Conservation (phyloP, 306 rosid species). For the Begonia peltatifolia region DNA sequence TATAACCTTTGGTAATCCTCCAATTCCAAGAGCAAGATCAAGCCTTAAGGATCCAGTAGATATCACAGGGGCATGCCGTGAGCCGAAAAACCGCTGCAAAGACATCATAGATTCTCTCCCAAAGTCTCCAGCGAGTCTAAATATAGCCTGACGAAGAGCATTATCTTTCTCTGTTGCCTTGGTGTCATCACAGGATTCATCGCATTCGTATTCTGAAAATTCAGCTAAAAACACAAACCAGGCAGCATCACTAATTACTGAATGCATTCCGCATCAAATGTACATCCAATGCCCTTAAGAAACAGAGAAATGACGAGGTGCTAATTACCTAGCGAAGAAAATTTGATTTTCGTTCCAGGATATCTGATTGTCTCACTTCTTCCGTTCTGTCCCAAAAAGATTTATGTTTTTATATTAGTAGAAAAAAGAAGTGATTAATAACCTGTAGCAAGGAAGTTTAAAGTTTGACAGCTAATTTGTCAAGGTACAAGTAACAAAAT, state of each 20-base stretch:
- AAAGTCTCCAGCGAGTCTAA: conserved; percentile 51
- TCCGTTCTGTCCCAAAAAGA: conserved; percentile 28
- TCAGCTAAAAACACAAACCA: conserved; percentile 19
- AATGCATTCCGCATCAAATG: not conserved
- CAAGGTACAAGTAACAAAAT: too few species aligned
- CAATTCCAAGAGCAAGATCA: conserved; percentile 72
- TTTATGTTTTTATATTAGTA: not conserved
- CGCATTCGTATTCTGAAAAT: conserved; percentile 41
- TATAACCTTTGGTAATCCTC: conserved; percentile 76
- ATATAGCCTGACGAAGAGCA: conserved; percentile 49
- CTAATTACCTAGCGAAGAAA: conserved; percentile 38
- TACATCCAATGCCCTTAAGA: not conserved
- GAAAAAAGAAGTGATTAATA: not conserved
- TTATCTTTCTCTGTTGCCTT: conserved; percentile 44
- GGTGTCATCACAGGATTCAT: conserved; percentile 33
- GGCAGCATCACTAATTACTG: not conserved
- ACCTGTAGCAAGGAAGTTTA: too few species aligned
- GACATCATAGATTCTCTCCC: conserved; percentile 52
- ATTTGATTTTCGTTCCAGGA: conserved; percentile 16
- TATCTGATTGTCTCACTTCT: conserved; percentile 18
- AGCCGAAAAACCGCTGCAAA: conserved; percentile 34
- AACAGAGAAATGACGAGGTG: conserved; percentile 3
- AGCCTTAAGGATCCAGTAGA: conserved; percentile 78
- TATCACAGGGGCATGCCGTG: conserved; percentile 38
- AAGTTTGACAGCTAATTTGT: too few species aligned